Percentiles rank a stretch among this genome's conserved stretches.
These are phyloP conservation scores for Cladobotryum mycophilum DNA, from an alignment of 2,329 filamentous ascomycete species.

Conservation along the genomic window DNA sequence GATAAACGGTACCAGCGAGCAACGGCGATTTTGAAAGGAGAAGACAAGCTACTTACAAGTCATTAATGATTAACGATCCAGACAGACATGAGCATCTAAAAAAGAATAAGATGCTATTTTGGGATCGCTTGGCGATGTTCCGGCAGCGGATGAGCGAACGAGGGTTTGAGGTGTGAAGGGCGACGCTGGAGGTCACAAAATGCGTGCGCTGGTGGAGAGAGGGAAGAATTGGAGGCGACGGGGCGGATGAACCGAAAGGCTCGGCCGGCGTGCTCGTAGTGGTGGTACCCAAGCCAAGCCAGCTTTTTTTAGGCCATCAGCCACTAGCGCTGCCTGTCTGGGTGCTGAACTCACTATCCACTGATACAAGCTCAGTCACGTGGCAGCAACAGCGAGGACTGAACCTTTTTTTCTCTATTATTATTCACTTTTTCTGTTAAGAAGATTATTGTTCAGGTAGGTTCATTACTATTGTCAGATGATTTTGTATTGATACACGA, in stretches of 20 bases:
- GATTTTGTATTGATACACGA: too few species aligned
- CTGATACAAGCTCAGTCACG: slow-evolving; percentile 7
- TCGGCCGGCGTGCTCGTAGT: slow-evolving; percentile 21
- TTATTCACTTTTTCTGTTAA: too few species aligned
- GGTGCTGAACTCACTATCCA: slow-evolving; percentile 2
- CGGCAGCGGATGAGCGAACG: slow-evolving; percentile 19
- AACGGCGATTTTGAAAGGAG: slow-evolving; percentile 19
- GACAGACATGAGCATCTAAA: slow-evolving; percentile 27
- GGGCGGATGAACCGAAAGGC: slow-evolving; percentile 20
- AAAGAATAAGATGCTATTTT: slow-evolving; percentile 18
- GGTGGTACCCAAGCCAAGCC: slow-evolving; percentile 16
- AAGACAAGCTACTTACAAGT: slow-evolving; percentile 40
- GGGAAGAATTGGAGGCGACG: slow-evolving; percentile 36
- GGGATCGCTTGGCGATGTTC: slow-evolving; percentile 19
- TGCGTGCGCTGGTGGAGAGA: slow-evolving; percentile 29
- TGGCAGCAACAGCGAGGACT: not conserved
- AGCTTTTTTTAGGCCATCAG: not conserved
- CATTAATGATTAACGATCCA: slow-evolving; percentile 39
- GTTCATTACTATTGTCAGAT: too few species aligned
- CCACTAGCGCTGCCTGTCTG: slow-evolving; percentile 6
- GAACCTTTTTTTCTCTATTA: too few species aligned
- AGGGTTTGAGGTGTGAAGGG: slow-evolving; percentile 28
- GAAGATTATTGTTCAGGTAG: too few species aligned
- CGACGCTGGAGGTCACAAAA: slow-evolving; percentile 30
- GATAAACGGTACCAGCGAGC: slow-evolving; percentile 21